phyloP scores from a whole-genome alignment of 495 filamentous ascomycete genomes.

The Penicillium ochrochloron region DNA sequence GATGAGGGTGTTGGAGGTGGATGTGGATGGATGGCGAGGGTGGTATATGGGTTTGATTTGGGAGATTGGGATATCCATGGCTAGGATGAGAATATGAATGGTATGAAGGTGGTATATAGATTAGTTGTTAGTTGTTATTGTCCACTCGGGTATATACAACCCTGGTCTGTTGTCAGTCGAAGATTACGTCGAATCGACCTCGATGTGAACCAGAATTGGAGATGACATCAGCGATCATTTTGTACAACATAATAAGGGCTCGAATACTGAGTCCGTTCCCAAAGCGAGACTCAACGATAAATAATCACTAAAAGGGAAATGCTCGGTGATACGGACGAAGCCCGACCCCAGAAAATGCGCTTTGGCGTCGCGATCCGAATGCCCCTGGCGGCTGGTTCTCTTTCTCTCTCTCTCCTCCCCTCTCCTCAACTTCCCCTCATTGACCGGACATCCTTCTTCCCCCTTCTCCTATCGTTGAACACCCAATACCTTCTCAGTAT shows the following conservation, averaged over 20 bases:
- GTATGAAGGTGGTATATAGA: background rate
- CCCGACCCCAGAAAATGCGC: constrained; percentile 14
- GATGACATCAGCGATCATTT: constrained; percentile 2
- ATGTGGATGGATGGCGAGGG: background rate
- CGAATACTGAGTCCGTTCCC: background rate
- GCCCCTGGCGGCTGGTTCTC: constrained; percentile 21
- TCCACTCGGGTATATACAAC: constrained; percentile 1
- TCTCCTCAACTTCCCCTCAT: constrained; percentile 32
- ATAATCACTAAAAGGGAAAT: background rate
- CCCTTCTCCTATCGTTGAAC: constrained; percentile 3
- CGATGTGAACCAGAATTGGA: background rate
- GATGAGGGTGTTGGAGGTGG: constrained; percentile 48
- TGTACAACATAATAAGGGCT: background rate
- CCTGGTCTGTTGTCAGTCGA: background rate
- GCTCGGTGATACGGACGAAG: constrained; percentile 14
- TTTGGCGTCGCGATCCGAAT: constrained; percentile 18
- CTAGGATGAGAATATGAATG: background rate
- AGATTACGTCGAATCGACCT: constrained; percentile 8
- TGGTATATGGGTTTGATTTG: constrained; percentile 23
- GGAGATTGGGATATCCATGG: constrained; percentile 21
- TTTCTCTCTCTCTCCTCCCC: background rate
- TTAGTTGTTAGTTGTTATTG: background rate
- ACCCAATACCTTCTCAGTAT: background rate
- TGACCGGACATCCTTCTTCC: constrained; percentile 9
- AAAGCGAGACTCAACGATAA: background rate